These are phyloP conservation scores for Leccinum disarticulatum DNA, from an alignment of 768 basidiomycete genomes.

Conservation along the genomic window DNA sequence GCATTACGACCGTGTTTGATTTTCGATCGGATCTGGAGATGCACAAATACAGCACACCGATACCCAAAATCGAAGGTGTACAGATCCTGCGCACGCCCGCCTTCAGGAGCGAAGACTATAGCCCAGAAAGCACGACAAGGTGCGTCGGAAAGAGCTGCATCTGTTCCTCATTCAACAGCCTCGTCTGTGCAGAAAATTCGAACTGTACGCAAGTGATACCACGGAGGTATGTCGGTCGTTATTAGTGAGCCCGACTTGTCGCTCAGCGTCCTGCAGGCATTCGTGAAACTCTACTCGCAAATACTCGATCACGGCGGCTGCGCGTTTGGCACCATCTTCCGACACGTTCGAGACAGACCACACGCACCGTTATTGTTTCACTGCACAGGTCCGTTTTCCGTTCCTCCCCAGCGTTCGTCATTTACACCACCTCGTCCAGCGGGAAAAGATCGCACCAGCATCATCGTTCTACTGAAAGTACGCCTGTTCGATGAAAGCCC, in stretches of 20 bases:
- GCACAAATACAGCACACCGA: conserved; percentile 64
- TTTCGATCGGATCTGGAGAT: conserved; percentile 81
- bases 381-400: conserved; percentile 55
- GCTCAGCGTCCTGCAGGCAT: conserved; percentile 48
- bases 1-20: conserved; percentile 71
- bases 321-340: conserved; percentile 69
- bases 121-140: conserved; percentile 82
- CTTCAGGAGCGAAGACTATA: conserved; percentile 71
- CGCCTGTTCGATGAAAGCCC: neutral
- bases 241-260: neutral
- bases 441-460: conserved; percentile 81
- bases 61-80: conserved; percentile 64
- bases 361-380: conserved; percentile 68
- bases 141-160: conserved; percentile 44
- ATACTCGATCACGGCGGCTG: conserved; percentile 72
- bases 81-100: conserved; percentile 63
- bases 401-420: neutral
- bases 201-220: conserved; percentile 76
- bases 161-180: conserved; percentile 4
- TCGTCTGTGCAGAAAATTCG: conserved; percentile 36
- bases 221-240: conserved; percentile 54
- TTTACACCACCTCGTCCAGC: conserved; percentile 37
- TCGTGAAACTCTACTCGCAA: conserved; percentile 79
- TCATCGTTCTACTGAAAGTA: conserved; percentile 70
- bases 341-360: conserved; percentile 71